These are phyloP conservation scores for Penicillium sp. DNA, from an alignment of 2,329 filamentous ascomycete genomes.

Conservation along the genomic window DNA sequence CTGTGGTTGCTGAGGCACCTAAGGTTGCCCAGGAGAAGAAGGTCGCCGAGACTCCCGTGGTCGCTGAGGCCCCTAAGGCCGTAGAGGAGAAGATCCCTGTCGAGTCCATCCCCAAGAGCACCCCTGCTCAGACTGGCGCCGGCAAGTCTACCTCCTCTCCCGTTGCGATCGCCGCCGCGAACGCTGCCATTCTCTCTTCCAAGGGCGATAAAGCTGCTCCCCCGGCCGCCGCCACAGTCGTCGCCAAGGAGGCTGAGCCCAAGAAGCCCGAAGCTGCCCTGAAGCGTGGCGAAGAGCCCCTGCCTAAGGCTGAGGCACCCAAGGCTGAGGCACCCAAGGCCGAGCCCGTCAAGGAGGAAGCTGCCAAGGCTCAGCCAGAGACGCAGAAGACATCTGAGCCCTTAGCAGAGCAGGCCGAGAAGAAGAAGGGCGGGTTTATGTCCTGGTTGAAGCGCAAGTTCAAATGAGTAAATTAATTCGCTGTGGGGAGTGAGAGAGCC, in stretches of 20 bases:
- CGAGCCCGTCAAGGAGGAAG: constrained; percentile 11
- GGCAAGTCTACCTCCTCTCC: constrained; percentile 17
- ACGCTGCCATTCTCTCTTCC: constrained; percentile 22
- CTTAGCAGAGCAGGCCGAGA: constrained; percentile 13
- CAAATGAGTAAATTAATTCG: constrained; percentile 19
- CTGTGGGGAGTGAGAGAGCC: background rate
- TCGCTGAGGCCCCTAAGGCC: background rate
- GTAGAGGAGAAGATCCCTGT: constrained; percentile 9
- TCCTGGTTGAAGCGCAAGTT: constrained; percentile 34
- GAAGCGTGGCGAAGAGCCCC: constrained; percentile 26
- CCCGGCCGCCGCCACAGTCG: constrained; percentile 9
- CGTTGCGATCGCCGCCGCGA: constrained; percentile 21
- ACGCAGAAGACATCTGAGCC: constrained; percentile 9
- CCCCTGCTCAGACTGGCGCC: constrained; percentile 6
- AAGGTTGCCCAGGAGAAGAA: background rate
- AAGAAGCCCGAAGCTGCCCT: constrained; percentile 26
- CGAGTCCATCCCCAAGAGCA: constrained; percentile 6
- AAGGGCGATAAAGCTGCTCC: constrained; percentile 22
- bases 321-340: constrained; percentile 13
- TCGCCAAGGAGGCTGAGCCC: constrained; percentile 15
- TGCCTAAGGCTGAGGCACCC: constrained; percentile 5
- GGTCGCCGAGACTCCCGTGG: background rate
- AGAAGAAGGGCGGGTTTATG: constrained; percentile 28
- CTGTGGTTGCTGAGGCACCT: background rate
- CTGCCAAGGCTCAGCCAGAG: constrained; percentile 1